Conservation (phyloP, 2,329 filamentous ascomycete genomes). For the Aureobasidium subglaciale region DNA sequence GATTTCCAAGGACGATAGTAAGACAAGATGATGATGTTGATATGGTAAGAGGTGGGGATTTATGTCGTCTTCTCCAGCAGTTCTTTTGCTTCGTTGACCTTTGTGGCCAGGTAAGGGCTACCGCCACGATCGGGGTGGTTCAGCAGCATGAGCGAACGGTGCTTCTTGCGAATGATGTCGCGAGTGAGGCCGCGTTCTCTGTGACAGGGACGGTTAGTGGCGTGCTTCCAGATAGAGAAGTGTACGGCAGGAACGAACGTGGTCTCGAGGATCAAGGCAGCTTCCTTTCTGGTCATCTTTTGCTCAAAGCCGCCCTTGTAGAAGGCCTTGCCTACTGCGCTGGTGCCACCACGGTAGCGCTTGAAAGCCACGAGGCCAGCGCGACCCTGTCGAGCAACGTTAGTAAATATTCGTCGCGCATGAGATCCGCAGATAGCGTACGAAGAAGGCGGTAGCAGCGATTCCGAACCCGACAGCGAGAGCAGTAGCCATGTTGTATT, state of each 20-base stretch:
- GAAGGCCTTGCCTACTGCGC: slow-evolving; percentile 79
- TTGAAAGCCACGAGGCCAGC: slow-evolving; percentile 85
- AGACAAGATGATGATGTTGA: not conserved
- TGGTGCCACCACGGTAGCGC: slow-evolving; percentile 66
- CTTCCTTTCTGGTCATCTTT: slow-evolving; percentile 89
- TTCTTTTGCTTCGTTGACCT: slow-evolving; percentile 98
- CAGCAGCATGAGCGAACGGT: slow-evolving; percentile 89
- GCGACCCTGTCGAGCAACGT: slow-evolving; percentile 58
- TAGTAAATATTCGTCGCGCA: not conserved
- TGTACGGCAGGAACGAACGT: slow-evolving; percentile 51
- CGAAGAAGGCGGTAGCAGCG: slow-evolving; percentile 59
- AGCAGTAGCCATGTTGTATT: slow-evolving; percentile 13
- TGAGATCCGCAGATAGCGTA: slow-evolving; percentile 29
- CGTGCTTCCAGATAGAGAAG: not conserved
- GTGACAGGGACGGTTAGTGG: not conserved
- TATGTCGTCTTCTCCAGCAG: slow-evolving; percentile 66
- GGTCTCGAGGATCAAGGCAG: slow-evolving; percentile 81
- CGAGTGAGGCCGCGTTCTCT: slow-evolving; percentile 74
- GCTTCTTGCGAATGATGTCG: slow-evolving; percentile 91
- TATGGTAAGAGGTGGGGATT: not conserved
- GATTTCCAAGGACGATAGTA: slow-evolving; percentile 2
- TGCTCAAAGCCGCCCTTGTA: slow-evolving; percentile 99
- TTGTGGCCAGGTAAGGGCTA: slow-evolving; percentile 91
- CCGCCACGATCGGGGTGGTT: slow-evolving; percentile 98
- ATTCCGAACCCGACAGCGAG: slow-evolving; percentile 46